These are phyloP conservation scores for Cardamine resedifolia DNA, from an alignment of 345 rosid genomes.

Conservation along the genomic window DNA sequence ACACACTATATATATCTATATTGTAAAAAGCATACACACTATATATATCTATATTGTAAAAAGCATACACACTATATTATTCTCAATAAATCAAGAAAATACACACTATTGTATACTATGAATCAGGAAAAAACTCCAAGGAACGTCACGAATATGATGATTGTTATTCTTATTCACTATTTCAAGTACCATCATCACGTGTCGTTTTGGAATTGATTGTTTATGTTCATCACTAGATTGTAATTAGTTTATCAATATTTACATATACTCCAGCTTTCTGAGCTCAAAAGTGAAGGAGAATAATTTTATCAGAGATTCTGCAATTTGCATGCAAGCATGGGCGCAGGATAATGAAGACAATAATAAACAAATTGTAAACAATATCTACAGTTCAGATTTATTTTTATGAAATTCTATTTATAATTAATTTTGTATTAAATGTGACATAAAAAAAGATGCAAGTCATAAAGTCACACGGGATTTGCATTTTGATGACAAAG, in stretches of 20 bases:
- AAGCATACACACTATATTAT: too few relatives aligned
- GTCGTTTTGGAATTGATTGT: background rate
- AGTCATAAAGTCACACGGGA: constrained; percentile 24
- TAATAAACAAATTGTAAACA: background rate
- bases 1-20: background rate
- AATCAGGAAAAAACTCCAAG: background rate
- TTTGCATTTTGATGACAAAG: constrained; percentile 11
- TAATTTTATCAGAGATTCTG: constrained; percentile 1
- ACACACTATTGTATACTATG: background rate
- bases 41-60: too few relatives aligned
- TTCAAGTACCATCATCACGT: constrained; percentile 5
- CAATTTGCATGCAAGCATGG: constrained; percentile 35
- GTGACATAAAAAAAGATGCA: constrained; percentile 12
- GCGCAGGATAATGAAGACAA: constrained; percentile 16
- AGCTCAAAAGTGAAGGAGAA: constrained; percentile 16
- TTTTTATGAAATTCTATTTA: background rate
- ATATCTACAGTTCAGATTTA: background rate
- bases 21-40: too few relatives aligned
- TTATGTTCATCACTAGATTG: constrained; percentile 11
- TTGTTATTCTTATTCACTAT: constrained; percentile 13
- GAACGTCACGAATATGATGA: background rate
- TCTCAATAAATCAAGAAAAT: too few relatives aligned
- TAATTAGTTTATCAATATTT: background rate
- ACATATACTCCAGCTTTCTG: background rate
- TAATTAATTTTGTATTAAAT: background rate